Base-by-base conservation (phyloP, 1,284 basidiomycete species). In the Rhodotorula glutinis region DNA sequence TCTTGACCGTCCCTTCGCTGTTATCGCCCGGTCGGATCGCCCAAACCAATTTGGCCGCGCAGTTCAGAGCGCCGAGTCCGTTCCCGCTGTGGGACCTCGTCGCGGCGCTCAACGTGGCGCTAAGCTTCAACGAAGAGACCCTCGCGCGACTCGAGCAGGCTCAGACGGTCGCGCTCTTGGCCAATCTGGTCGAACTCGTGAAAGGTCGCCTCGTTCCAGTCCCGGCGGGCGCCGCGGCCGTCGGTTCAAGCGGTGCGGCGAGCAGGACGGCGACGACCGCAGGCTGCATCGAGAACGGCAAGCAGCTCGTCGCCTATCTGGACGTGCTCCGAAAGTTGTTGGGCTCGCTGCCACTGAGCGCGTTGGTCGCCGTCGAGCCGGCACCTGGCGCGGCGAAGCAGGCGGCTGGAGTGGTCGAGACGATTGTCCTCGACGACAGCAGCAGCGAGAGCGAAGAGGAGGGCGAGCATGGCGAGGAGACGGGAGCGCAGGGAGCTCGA, bases 91-190 rank as follows among this genome's bases (percentile, higher is more conserved):
- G 57, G 29, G 83, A 90, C 71, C 80, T 90, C 4, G 75, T 88
- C 19, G 85, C 88, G 1, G 89, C 88, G 73, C 78, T 90, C 8
- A 77, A 84, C 51, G 87, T 90, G 75, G 81, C n/a, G 3, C 4
- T 41, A 11, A 44, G 8, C 16, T 13, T 13, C 30, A 23, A n/a
- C 29, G 43, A 9, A 13, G 33, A 8, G 23, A 47, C 19, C 33
- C 7, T 38, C 33, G 33, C 21, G 23, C 46, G 23, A 21, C 53
- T 53, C 1, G 23, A 21, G 14, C 21, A 30, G 33, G 53, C 10
- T 8, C 38, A 54, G 40, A 40, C 53, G 14, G 53, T 40, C 33
- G 53, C 40, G 21, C 40, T 54, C 23, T 40, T 54, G 38, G 38
- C 53, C 23, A 38, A 54, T 19, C 13, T 54, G 23, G 53, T 54